phyloP scores from a whole-genome alignment of 2,329 filamentous ascomycete species.

The Verticillium isaacii region DNA sequence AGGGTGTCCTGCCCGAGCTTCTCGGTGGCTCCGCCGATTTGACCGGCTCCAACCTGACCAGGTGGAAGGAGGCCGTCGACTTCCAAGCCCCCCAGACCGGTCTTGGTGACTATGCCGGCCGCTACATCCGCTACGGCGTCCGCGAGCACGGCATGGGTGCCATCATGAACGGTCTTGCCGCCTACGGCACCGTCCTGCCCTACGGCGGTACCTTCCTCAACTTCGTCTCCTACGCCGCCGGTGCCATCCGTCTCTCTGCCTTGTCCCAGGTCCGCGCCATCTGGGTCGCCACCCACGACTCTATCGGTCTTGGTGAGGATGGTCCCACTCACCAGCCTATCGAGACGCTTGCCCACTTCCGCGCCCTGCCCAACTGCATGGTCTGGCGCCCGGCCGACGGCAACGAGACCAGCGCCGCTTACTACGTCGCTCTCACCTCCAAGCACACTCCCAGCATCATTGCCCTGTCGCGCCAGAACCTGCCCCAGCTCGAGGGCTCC shows the following conservation, averaged over 20 bases:
- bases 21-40: slow-evolving; percentile 95
- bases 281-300: slow-evolving; percentile 98
- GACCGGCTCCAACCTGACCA: slow-evolving; percentile 97
- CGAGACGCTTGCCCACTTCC: slow-evolving; percentile 97
- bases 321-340: slow-evolving; percentile 99
- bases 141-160: slow-evolving; percentile 90
- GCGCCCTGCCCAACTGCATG: slow-evolving; percentile 97
- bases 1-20: slow-evolving; percentile 79
- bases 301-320: slow-evolving; percentile 97
- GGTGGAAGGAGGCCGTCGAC: slow-evolving; percentile 95
- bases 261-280: slow-evolving; percentile 87
- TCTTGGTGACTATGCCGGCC: slow-evolving; percentile 84
- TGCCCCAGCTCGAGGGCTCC: slow-evolving; percentile 94
- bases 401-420: slow-evolving; percentile 96
- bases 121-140: slow-evolving; percentile 90
- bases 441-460: slow-evolving; percentile 89
- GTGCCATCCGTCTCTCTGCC: slow-evolving; percentile 88
- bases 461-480: slow-evolving; percentile 94
- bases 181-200: slow-evolving; percentile 92
- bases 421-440: slow-evolving; percentile 90
- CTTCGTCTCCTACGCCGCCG: slow-evolving; percentile 97
- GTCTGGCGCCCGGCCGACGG: slow-evolving; percentile 98
- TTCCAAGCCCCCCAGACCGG: slow-evolving; percentile 88
- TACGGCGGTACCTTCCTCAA: slow-evolving; percentile 97
- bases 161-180: slow-evolving; percentile 91